Evolutionary conservation across 306 rosid species (phyloP).

Genomic region (Erythrophleum fordii): DNA sequence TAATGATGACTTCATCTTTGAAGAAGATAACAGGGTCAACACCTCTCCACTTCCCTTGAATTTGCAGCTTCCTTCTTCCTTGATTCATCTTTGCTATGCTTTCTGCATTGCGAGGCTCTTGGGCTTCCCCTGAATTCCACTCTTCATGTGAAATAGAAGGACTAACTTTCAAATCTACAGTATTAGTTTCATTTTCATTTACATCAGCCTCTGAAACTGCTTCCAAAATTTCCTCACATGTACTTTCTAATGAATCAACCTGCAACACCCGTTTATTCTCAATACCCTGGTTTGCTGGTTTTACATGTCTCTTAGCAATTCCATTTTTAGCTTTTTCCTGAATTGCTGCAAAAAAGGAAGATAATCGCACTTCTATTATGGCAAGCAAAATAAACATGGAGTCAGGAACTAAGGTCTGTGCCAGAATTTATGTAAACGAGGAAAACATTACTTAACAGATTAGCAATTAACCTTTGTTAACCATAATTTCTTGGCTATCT

Average conservation of each 20-base stretch:
- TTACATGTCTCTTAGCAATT: conserved; percentile 29
- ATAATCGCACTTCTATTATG: conserved; percentile 24
- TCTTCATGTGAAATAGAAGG: conserved; percentile 47
- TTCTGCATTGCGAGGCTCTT: conserved; percentile 44
- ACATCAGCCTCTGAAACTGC: conserved; percentile 59
- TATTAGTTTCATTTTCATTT: conserved; percentile 49
- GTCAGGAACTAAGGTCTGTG: neutral
- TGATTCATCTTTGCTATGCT: conserved; percentile 45
- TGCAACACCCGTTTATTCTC: conserved; percentile 48
- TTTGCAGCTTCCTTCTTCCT: conserved; percentile 78
- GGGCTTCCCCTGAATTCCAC: conserved; percentile 45
- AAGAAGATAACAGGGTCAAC: conserved; percentile 95
- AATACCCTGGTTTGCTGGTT: conserved; percentile 43
- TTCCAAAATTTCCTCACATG: conserved; percentile 45
- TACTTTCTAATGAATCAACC: conserved; percentile 47
- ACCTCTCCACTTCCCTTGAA: conserved; percentile 96
- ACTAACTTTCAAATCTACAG: conserved; percentile 44
- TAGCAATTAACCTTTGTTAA: neutral
- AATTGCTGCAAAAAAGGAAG: conserved; percentile 46
- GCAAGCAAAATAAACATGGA: conserved; percentile 21
- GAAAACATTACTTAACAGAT: conserved; percentile 16
- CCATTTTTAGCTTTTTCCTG: conserved; percentile 51
- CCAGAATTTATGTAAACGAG: neutral
- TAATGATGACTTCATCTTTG: conserved; percentile 70
- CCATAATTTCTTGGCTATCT: conserved; percentile 7